These are phyloP conservation scores for Fusarium sp. DNA, from an alignment of 2,329 filamentous ascomycete genomes.

Conservation along the genomic window DNA sequence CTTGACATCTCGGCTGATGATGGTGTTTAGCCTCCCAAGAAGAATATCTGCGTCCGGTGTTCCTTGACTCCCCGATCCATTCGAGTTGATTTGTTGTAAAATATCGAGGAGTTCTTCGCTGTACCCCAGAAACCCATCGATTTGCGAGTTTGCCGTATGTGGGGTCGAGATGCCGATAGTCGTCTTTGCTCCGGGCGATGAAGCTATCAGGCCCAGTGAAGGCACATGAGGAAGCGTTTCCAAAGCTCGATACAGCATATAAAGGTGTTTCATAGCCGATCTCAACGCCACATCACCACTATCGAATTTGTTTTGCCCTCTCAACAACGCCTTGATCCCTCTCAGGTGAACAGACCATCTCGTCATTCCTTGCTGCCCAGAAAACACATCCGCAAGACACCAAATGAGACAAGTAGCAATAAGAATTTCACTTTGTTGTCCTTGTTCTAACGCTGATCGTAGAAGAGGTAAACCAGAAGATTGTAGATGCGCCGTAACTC, in stretches of 20 bases:
- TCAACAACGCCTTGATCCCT: conserved; percentile 42
- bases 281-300: background rate
- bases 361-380: conserved; percentile 33
- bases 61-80: background rate
- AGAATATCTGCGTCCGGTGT: conserved; percentile 31
- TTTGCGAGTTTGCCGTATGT: background rate
- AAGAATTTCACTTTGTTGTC: conserved; percentile 40
- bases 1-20: conserved; percentile 41
- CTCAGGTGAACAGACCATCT: conserved; percentile 44
- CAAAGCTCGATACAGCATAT: conserved; percentile 45
- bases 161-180: rapidly evolving
- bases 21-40: conserved; percentile 38
- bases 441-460: conserved; percentile 33
- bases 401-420: conserved; percentile 47
- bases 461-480: conserved; percentile 41
- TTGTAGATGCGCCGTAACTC: conserved; percentile 43
- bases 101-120: conserved; percentile 45
- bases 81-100: conserved; percentile 39
- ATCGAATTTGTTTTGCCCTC: background rate
- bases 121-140: conserved; percentile 47
- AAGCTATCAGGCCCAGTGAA: background rate
- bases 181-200: background rate
- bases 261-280: conserved; percentile 44
- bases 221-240: conserved; percentile 45
- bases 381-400: conserved; percentile 46